Evolutionary conservation across 352 stramenopile species (phyloP), one percentile per base, ranked within the genome.

Genomic region (Phytopythium delawarense): DNA sequence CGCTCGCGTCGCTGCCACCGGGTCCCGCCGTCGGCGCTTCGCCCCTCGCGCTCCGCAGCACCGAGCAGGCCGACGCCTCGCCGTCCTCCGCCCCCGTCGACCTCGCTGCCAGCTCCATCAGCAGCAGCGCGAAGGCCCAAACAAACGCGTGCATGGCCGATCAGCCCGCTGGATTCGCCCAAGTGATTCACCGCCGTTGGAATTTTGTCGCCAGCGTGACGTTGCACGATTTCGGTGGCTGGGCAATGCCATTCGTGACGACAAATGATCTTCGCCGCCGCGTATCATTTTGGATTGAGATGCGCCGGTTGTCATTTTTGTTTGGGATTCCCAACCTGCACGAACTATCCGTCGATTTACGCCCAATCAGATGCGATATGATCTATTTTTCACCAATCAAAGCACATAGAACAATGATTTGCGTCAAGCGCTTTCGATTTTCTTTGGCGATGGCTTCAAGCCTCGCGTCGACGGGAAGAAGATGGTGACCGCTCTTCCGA

Each of bases 371-470:
- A 35, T 44, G 15, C 23, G 12, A 58, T 65, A 66, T 46, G 30
- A 1, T 30, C 2, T 2, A 45, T 50, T 66, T 64, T 66, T 40
- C 32, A 58, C 64, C 64, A 71, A 71, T 71, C 50, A 55, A 54
- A 46, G 25, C 32, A 6, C 35, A 18, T 44, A 40, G 18, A 34
- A 32, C 5, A 30, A 30, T 21, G 13, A 25, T 15, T 42, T 34
- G 42, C 20, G 16, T 25, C 42, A 25, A 48, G 39, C 16, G 39
- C 12, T 40, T 55, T 55, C 49, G 49, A 55, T 40, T 18, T 40
- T 40, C 2, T 54, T 54, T 15, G 48, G 48, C 30, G 48, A 23
- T 20, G 28, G 8, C 42, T 48, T 48, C 18, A 48, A 48, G 42
- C 44, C 5, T 9, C 4, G 7, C 4, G 44, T 50, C 44, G 44